Percentiles rank a stretch among this genome's conserved stretches.
Conservation (phyloP, 2,329 filamentous ascomycete genomes). For the Clonostachys rosea region DNA sequence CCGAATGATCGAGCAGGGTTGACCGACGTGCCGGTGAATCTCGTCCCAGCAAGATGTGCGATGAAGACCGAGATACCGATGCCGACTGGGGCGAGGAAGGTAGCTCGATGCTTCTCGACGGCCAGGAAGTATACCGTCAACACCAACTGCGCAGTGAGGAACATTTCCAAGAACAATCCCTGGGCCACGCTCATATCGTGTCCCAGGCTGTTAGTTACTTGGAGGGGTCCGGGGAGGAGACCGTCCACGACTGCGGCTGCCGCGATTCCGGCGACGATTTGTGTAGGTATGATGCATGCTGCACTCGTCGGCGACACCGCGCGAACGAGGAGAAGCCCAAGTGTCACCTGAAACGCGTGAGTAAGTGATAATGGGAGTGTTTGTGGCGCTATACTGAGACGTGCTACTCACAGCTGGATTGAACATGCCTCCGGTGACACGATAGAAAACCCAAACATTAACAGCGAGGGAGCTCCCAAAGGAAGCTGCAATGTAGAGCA, state of each 20-base stretch:
- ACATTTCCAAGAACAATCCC: slow-evolving; percentile 62
- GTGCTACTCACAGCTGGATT: slow-evolving; percentile 41
- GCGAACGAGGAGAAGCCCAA: slow-evolving; percentile 55
- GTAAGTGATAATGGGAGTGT: too few species aligned
- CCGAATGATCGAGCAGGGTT: slow-evolving; percentile 43
- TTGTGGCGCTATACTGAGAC: too few species aligned
- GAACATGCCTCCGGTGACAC: slow-evolving; percentile 46
- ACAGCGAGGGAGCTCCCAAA: slow-evolving; percentile 46
- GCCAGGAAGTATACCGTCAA: slow-evolving; percentile 63
- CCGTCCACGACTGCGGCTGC: slow-evolving; percentile 49
- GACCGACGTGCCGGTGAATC: slow-evolving; percentile 33
- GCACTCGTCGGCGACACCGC: slow-evolving; percentile 47
- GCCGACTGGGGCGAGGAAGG: slow-evolving; percentile 62
- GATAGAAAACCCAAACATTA: slow-evolving; percentile 53
- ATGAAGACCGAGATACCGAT: slow-evolving; percentile 67
- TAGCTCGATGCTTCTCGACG: slow-evolving; percentile 65
- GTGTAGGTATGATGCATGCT: slow-evolving; percentile 43
- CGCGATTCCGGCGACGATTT: slow-evolving; percentile 50
- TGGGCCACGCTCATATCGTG: slow-evolving; percentile 41
- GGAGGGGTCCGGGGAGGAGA: slow-evolving; percentile 46
- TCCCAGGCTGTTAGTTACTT: slow-evolving; percentile 47
- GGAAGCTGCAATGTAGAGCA: slow-evolving; percentile 43
- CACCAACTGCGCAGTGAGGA: slow-evolving; percentile 55
- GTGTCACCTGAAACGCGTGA: slow-evolving; percentile 32
- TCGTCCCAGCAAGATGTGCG: slow-evolving; percentile 25